Evolutionary conservation across 805 yeast species (phyloP), one percentile per base, ranked within the genome.

Genomic region (Candida caryicola): DNA sequence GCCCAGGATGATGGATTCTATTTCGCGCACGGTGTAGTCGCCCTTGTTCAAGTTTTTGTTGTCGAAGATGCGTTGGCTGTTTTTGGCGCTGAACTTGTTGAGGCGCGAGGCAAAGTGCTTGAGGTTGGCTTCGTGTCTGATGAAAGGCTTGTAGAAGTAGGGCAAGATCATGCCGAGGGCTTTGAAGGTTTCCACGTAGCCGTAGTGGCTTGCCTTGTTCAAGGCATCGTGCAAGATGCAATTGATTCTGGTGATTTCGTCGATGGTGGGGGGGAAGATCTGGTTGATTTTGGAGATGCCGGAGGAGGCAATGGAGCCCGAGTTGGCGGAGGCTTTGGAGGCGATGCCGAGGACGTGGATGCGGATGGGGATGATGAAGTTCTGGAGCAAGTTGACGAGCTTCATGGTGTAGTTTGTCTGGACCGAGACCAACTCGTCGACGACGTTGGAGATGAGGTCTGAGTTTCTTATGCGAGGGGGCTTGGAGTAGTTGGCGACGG

Each of bases 101-200:
- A 78, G 69, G 36, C 73, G 73, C 7, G 79, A 66, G 13, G 73
- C 63, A 49, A 87, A 87, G 37, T 74, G 71, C 46, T 79, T 81
- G 8, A 93, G 76, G 14, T 95, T 96, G 6, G 96, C 96, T 60
- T 90, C 95, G 60, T 91, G 97, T 40, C 97, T 72, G 71, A 89
- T 86, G 50, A 85, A 86, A 0, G 97, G 95, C 54, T 89, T 86
- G 64, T 86, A 91, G 57, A 89, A 91, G 58, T 87, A 88, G 0
- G 97, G 96, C 12, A 91, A 72, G 0, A 93, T 81, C 36, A 79
- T 73, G 3, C 89, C 93, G 54, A 95, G 77, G 0, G 91, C 95
- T 44, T 77, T 81, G 42, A 91, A 60, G 3, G 87, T 70, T 59
- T 91, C 97, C 36, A 74, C 72, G 35, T 83, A 76, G 2, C 96